Evolutionary conservation across 2,329 filamentous ascomycete genomes (phyloP).

Genomic region (Aspergillus chevalieri): DNA sequence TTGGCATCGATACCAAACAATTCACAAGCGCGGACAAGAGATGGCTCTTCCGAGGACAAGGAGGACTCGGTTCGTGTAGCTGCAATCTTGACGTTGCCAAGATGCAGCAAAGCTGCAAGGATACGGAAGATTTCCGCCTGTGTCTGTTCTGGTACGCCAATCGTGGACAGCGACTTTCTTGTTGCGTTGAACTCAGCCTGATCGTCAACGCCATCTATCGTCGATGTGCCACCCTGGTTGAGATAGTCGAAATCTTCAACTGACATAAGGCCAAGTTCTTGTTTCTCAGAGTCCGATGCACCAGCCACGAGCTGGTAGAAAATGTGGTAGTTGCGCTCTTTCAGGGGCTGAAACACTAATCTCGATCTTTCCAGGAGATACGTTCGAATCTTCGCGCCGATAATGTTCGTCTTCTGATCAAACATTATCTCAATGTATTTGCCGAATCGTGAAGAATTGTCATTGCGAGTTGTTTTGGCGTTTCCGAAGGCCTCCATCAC

Average conservation of each 20-base stretch:
- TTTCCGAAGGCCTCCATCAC: slow-evolving; percentile 99
- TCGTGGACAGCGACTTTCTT: slow-evolving; percentile 75
- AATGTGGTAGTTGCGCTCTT: slow-evolving; percentile 98
- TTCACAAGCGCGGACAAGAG: slow-evolving; percentile 70
- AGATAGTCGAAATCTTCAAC: slow-evolving; percentile 93
- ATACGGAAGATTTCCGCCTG: slow-evolving; percentile 85
- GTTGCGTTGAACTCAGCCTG: slow-evolving; percentile 89
- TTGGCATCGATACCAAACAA: slow-evolving; percentile 80
- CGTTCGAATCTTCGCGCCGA: slow-evolving; percentile 93
- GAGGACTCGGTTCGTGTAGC: slow-evolving; percentile 84
- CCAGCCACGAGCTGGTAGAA: slow-evolving; percentile 97
- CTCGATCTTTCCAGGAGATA: slow-evolving; percentile 93
- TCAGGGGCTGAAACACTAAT: slow-evolving; percentile 92
- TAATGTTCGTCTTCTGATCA: slow-evolving; percentile 88
- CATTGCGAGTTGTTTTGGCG: slow-evolving; percentile 98
- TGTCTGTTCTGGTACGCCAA: slow-evolving; percentile 69
- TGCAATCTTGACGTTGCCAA: slow-evolving; percentile 94
- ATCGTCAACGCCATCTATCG: slow-evolving; percentile 92
- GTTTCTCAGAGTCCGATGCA: slow-evolving; percentile 73
- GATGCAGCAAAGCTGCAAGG: slow-evolving; percentile 81
- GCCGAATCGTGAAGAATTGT: slow-evolving; percentile 97
- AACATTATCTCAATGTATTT: slow-evolving; percentile 99
- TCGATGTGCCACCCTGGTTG: slow-evolving; percentile 86
- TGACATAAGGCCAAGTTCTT: slow-evolving; percentile 70
- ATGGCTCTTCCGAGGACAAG: slow-evolving; percentile 71